Conservation (phyloP, 805 yeast genomes). For the Cyberlindnera mycetangii region DNA sequence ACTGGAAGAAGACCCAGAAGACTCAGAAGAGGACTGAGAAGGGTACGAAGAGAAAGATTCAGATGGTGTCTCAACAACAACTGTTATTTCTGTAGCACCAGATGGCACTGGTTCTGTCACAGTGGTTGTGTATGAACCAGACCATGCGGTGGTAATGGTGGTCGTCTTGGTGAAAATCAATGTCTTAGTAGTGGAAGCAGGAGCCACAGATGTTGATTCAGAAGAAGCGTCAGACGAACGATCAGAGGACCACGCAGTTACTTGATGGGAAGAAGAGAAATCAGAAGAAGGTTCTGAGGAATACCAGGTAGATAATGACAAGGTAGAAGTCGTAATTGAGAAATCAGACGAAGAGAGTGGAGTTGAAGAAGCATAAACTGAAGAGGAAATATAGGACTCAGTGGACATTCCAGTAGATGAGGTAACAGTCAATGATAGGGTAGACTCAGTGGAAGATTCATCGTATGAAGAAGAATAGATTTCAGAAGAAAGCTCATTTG, state of each 20-base stretch:
- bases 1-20: no score
- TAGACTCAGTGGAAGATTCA: conserved; percentile 10
- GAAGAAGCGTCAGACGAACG: conserved; percentile 2
- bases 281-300: not conserved
- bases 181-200: not conserved
- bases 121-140: conserved; percentile 10
- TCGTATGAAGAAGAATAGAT: not conserved
- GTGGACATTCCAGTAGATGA: no score
- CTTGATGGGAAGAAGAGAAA: not conserved
- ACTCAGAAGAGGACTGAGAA: no score
- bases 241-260: not conserved
- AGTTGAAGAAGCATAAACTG: no score
- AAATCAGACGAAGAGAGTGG: not conserved
- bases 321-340: not conserved
- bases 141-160: conserved; percentile 3
- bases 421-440: no score
- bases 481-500: not conserved
- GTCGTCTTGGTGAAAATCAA: not conserved
- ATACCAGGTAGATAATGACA: not conserved
- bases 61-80: conserved; percentile 7
- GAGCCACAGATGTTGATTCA: conserved; percentile 11
- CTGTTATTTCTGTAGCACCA: conserved; percentile 12
- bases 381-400: no score
- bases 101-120: conserved; percentile 11
- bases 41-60: not conserved